phyloP scores from a whole-genome alignment of 2,329 filamentous ascomycete genomes.

The Xylariales sp. region DNA sequence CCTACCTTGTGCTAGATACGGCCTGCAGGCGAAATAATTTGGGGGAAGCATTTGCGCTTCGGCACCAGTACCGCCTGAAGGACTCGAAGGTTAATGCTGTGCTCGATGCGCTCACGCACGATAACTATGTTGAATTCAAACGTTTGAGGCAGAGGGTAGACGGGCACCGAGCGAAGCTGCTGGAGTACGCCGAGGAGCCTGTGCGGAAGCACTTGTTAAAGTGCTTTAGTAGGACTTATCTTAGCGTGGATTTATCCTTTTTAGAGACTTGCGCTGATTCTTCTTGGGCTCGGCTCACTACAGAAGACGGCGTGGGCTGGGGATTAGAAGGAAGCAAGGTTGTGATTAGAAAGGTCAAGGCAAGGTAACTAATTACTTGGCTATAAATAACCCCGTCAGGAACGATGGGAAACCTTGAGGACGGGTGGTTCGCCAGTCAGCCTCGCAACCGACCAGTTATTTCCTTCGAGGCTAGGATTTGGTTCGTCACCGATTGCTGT shows the following conservation, averaged over 20 bases:
- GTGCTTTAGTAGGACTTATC: constrained; percentile 85
- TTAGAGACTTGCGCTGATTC: constrained; percentile 76
- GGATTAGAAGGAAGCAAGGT: constrained; percentile 78
- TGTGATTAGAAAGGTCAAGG: constrained; percentile 74
- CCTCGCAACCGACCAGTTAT: too few species aligned
- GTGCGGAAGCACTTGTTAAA: constrained; percentile 83
- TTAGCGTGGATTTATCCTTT: constrained; percentile 75
- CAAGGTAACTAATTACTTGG: constrained; percentile 47
- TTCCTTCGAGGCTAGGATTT: too few species aligned
- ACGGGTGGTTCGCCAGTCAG: background rate
- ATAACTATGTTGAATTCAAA: constrained; percentile 86
- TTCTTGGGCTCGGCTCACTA: constrained; percentile 77
- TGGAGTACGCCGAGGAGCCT: constrained; percentile 83
- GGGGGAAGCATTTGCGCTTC: constrained; percentile 76
- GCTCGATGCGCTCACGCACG: constrained; percentile 77
- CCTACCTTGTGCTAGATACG: constrained; percentile 86
- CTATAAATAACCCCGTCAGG: constrained; percentile 44
- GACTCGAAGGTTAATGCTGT: constrained; percentile 77
- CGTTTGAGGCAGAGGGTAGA: constrained; percentile 77
- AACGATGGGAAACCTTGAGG: constrained; percentile 16
- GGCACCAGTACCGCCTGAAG: constrained; percentile 68
- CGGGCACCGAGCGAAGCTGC: constrained; percentile 80
- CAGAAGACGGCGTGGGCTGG: constrained; percentile 84
- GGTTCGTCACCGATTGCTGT: too few species aligned
- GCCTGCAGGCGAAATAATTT: constrained; percentile 85